Evolutionary conservation across 345 rosid genomes (phyloP), one percentile per base, ranked within the genome.

Genomic region (Hirschfeldia incana): DNA sequence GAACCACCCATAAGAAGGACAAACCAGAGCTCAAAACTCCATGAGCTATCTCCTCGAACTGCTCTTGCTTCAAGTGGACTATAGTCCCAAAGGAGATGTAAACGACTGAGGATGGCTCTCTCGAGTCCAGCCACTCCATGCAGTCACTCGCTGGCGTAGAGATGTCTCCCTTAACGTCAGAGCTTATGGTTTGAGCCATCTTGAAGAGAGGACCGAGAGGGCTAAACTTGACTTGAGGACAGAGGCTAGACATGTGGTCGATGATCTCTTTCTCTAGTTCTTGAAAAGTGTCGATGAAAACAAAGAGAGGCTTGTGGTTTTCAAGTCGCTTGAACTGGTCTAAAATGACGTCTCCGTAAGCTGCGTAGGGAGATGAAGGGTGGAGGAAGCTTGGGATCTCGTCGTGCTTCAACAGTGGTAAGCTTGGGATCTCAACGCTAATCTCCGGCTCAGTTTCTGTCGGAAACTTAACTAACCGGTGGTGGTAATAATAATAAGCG

Each of bases 311-410:
- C 77, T 89, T 91, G 1, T 76, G 81, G 8, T 66, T 33, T 0
- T 85, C 77, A 3, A 90, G 84, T 46, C 85, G 86, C 81, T 76
- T 81, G 80, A 74, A 84, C 73, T 89, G 91, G 0, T 85, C 84
- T 11, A 94, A 62, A 63, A 91, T 84, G 0, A 87, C 82, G 26
- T 74, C 83, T 30, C 80, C 69, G 4, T 86, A 11, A 75, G 44
- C 57, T 57, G 82, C 34, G n/a, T 65, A 76, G 0, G 83, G 83
- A 29, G 89, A 76, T 76, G 80, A 71, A 4, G 92, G 96, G 34
- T 83, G 86, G 78, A 92, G 83, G 80, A 87, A 92, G 82, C 89
- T 92, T 4, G 97, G 97, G 28, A 88, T 70, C 85, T 94, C 96
- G n/a, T 92, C 91, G 32, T 86, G 69, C 79, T 90, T 90, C 26